Evolutionary conservation across 2,329 filamentous ascomycete species (phyloP).

Genomic region (Xylariales sp.): DNA sequence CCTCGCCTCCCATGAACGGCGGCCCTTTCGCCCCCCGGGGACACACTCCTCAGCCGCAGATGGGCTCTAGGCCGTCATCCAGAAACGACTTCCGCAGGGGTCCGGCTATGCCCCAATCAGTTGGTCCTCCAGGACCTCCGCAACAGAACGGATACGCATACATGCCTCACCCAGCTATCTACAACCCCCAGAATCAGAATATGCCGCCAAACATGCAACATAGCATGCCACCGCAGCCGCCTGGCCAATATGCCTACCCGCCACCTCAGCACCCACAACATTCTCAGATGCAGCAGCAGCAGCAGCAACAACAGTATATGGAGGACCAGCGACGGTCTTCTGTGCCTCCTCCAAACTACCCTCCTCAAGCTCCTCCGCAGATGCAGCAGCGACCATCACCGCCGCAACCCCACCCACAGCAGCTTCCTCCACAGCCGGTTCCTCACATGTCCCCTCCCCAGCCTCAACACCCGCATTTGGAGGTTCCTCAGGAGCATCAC

Average conservation of each 20-base stretch:
- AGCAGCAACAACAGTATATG: constrained; percentile 68
- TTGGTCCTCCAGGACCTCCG: constrained; percentile 53
- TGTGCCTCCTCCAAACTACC: constrained; percentile 62
- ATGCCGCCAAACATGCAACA: constrained; percentile 37
- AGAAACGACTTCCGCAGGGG: constrained; percentile 74
- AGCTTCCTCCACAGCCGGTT: constrained; percentile 23
- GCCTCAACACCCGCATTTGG: constrained; percentile 16
- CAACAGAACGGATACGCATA: constrained; percentile 74
- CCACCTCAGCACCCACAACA: constrained; percentile 34
- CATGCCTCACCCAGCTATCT: constrained; percentile 81
- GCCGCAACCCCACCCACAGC: constrained; percentile 45
- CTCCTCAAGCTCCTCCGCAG: constrained; percentile 51
- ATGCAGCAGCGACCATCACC: constrained; percentile 48
- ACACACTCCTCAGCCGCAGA: constrained; percentile 76
- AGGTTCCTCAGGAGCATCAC: constrained; percentile 25
- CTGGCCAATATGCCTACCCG: constrained; percentile 24
- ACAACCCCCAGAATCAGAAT: constrained; percentile 57
- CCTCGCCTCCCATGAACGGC: constrained; percentile 84
- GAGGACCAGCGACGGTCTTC: constrained; percentile 73
- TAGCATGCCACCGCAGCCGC: constrained; percentile 26
- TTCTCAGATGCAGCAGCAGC: constrained; percentile 52
- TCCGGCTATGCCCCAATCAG: constrained; percentile 65
- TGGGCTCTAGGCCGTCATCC: constrained; percentile 72
- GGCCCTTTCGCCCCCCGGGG: constrained; percentile 67
- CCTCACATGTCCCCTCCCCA: constrained; percentile 15